These are phyloP conservation scores for Aureobasidium sp. DNA, from an alignment of 2,329 filamentous ascomycete species.

Conservation along the genomic window DNA sequence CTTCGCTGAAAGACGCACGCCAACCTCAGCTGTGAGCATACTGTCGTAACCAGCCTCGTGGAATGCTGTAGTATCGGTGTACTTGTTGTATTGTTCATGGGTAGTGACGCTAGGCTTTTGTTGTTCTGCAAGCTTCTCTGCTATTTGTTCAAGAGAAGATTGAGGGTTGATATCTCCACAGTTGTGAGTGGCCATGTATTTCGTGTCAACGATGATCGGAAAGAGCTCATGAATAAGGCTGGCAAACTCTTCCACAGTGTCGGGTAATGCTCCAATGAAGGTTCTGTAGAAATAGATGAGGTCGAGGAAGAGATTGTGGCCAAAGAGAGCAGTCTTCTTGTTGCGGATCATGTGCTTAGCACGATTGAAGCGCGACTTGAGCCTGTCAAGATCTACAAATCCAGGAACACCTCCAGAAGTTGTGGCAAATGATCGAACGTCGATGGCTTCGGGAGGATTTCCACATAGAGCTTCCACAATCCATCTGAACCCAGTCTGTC, in stretches of 20 bases:
- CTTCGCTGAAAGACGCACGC: constrained; percentile 48
- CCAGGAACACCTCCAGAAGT: constrained; percentile 29
- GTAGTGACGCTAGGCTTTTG: constrained; percentile 36
- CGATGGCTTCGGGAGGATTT: constrained; percentile 29
- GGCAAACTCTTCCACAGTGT: constrained; percentile 46
- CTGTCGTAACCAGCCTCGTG: constrained; percentile 60
- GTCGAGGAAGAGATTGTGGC: constrained; percentile 59
- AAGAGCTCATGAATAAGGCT: constrained; percentile 44
- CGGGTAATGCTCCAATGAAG: constrained; percentile 52
- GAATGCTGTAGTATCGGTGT: constrained; percentile 32
- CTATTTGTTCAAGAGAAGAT: constrained; percentile 42
- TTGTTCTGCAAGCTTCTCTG: constrained; percentile 34
- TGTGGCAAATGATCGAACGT: constrained; percentile 30
- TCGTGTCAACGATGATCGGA: constrained; percentile 53
- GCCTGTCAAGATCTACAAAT: constrained; percentile 28
- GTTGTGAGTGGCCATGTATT: constrained; percentile 53
- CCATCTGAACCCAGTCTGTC: constrained; percentile 43
- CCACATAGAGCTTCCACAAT: constrained; percentile 40
- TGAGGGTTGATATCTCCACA: constrained; percentile 45
- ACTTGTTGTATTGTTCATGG: constrained; percentile 32
- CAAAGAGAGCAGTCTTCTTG: constrained; percentile 47
- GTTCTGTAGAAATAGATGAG: constrained; percentile 55
- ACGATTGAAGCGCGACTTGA: constrained; percentile 31
- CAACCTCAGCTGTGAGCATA: constrained; percentile 50
- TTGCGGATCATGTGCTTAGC: constrained; percentile 36